Base-by-base conservation (phyloP, 345 rosid genomes). In the Iberis pinnata region DNA sequence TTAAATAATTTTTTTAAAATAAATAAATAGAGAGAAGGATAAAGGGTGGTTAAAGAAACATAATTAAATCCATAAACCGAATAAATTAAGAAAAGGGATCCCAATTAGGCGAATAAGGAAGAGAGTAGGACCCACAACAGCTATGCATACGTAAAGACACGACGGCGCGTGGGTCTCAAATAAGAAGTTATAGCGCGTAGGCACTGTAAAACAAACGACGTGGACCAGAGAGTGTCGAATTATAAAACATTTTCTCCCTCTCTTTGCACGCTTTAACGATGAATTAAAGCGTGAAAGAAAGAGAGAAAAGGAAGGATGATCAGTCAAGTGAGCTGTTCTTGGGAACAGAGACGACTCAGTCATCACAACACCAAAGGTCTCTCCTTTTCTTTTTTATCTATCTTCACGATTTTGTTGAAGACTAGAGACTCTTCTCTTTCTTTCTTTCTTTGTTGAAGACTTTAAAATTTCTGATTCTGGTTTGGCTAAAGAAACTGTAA, bases 261-360 rank as follows among this genome's bases (percentile, higher is more conserved):
- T 56, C 8, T 38, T n/a, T 19, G 68, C 58, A 33, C 52, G 57
- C 41, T 51, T 59, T 15, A 59, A 52, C 70, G 54, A 60, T 60
- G 67, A n/a, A n/a, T n/a, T n/a, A n/a, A n/a, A n/a, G 46, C 45
- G 50, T 67, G 61, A 50, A 44, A 58, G 59, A 54, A 36, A 61
- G 39, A 57, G 6, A 54, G 50, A 38, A 7, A 38, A 41, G 11
- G 22, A 15, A 67, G 47, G 56, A 67, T 60, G 66, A 47, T 54
- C 26, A 60, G 25, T 53, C 71, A 67, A 59, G 55, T 50, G 13
- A 67, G 25, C 43, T 59, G 60, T 67, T 47, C 59, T 41, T 60
- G 71, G 71, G 71, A 67, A 47, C 25, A 22, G 71, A 67, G 61
- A 53, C n/a, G 56, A 60, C 61, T 15, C 1, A 59, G 18, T 38